Evolutionary conservation across 768 basidiomycete species (phyloP).

Genomic region (Cystobasidium onofrii): DNA sequence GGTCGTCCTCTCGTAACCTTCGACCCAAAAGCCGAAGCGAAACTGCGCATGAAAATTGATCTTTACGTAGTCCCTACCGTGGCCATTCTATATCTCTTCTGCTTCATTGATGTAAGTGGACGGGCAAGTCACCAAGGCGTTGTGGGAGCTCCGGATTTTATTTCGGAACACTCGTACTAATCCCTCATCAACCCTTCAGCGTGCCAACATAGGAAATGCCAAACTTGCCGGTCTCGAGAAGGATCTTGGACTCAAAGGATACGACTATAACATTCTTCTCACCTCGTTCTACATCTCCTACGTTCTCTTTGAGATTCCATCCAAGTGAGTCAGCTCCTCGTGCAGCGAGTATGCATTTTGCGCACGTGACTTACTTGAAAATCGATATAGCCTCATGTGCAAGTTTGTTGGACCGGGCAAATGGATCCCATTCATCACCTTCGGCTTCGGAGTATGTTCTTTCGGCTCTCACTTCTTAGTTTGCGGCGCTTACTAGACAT

Average conservation of each 20-base stretch:
- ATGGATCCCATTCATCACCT: constrained; percentile 23
- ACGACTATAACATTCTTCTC: constrained; percentile 16
- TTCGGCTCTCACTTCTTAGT: neutral
- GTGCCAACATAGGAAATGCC: constrained; percentile 34
- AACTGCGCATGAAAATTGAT: constrained; percentile 17
- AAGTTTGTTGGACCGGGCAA: constrained; percentile 9
- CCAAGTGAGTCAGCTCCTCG: neutral
- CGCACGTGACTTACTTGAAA: neutral
- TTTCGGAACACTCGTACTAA: no score
- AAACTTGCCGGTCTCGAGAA: constrained; percentile 32
- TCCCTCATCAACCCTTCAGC: neutral
- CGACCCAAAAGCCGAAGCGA: constrained; percentile 27
- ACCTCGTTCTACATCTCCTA: constrained; percentile 32
- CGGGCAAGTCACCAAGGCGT: no score
- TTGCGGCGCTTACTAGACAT: no score
- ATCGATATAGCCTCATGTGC: neutral
- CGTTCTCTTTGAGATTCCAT: constrained; percentile 12
- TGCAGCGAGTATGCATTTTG: neutral
- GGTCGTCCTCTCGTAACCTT: constrained; percentile 3
- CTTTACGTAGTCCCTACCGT: constrained; percentile 3
- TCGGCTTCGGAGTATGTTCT: constrained; percentile 1
- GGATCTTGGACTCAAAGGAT: constrained; percentile 18
- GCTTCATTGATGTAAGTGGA: constrained; percentile 25
- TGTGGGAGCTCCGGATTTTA: no score
- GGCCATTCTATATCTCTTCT: constrained; percentile 25